phyloP scores from a whole-genome alignment of 805 yeast genomes.

The Metschnikowia continentalis region DNA sequence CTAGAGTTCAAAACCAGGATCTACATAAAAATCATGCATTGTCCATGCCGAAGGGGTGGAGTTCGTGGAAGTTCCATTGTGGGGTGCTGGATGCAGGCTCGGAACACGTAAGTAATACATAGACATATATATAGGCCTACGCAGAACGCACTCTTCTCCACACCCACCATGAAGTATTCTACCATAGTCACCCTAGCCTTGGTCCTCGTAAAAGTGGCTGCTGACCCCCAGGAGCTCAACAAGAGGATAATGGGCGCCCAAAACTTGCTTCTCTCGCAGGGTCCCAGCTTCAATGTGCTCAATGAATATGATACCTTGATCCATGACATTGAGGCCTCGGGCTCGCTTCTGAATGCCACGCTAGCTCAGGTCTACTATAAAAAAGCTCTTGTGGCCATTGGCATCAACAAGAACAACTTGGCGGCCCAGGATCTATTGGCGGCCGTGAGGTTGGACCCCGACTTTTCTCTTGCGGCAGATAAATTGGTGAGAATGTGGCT shows the following conservation, averaged over 20 bases:
- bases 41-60: neutral
- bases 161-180: neutral
- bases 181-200: neutral
- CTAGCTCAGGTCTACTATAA: slow-evolving; percentile 49
- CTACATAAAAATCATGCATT: no score
- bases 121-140: neutral
- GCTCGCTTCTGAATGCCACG: slow-evolving; percentile 1
- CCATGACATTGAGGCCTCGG: slow-evolving; percentile 6
- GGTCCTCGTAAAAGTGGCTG: neutral
- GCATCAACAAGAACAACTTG: slow-evolving; percentile 48
- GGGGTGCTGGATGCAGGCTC: neutral
- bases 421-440: slow-evolving; percentile 51
- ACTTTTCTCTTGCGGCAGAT: slow-evolving; percentile 44
- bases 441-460: slow-evolving; percentile 41
- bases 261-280: slow-evolving; percentile 12
- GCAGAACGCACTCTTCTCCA: neutral
- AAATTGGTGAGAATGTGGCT: slow-evolving; percentile 47
- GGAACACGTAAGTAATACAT: neutral
- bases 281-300: slow-evolving; percentile 14
- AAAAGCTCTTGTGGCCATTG: slow-evolving; percentile 57
- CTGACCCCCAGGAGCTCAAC: neutral
- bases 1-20: no score
- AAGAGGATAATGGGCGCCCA: slow-evolving; percentile 15
- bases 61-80: neutral
- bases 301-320: slow-evolving; percentile 13